These are phyloP conservation scores for Tetragonia tetragonoides DNA, from an alignment of 148 eudicot genomes.

Conservation along the genomic window DNA sequence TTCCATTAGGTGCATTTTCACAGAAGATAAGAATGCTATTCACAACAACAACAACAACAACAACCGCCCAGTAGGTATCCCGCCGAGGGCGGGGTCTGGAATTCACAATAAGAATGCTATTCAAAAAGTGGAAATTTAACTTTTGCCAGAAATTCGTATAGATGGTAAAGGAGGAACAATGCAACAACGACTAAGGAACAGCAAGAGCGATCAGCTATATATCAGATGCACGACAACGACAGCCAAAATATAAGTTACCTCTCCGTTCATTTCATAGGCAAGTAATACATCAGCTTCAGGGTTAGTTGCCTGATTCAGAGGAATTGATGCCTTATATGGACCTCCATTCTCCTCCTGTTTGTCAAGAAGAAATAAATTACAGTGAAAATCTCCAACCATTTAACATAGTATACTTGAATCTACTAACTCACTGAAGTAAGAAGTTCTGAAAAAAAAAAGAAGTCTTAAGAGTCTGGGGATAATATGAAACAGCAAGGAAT, in stretches of 20 bases:
- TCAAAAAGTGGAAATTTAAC: not conserved
- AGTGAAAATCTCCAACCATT: constrained; percentile 4
- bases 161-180: not conserved
- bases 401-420: not conserved
- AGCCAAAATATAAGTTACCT: constrained; percentile 40
- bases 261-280: constrained; percentile 96
- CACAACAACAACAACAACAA: too few relatives aligned
- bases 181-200: not conserved
- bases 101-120: not conserved
- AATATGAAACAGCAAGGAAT: constrained; percentile 1
- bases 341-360: constrained; percentile 92
- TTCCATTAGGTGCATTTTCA: not conserved
- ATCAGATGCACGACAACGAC: not conserved
- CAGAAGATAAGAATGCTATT: not conserved
- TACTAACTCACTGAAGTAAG: not conserved
- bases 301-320: constrained; percentile 76
- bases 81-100: too few relatives aligned
- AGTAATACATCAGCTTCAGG: constrained; percentile 87
- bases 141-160: not conserved
- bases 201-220: too few relatives aligned
- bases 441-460: not conserved
- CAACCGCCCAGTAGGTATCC: too few relatives aligned
- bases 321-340: constrained; percentile 86
- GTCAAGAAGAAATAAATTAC: not conserved
- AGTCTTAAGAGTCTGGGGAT: not conserved